Evolutionary conservation across 1,284 basidiomycete species (phyloP), one percentile per base, ranked within the genome.

Genomic region (Apiotrichum akiyoshidainum): DNA sequence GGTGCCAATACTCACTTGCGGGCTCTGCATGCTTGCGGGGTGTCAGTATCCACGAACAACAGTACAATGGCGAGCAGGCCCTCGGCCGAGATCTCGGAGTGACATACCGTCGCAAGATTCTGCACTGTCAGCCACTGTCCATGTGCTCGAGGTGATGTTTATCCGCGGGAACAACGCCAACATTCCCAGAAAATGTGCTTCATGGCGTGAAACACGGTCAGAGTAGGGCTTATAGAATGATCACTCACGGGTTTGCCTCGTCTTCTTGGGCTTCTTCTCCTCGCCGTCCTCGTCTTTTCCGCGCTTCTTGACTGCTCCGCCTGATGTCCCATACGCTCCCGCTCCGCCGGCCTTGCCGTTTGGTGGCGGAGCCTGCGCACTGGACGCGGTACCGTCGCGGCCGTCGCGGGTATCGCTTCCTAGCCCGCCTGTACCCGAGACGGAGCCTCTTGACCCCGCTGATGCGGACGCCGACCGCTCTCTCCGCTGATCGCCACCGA

Each of bases 31-130:
- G 73, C 74, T 76, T 52, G 1, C 17, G 19, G 48, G 26, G 33
- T 40, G 52, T 62, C 48, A 63, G 61, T 33, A 48, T 34, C 3
- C 26, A 31, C 26, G 26, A 31, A 31, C 26, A 31, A 31, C 26
- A n/a, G 26, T 4, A 31, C 26, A 31, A 7, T 7, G 26, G 7
- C 7, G 26, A 31, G 26, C 26, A 31, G 26, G 26, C 26, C 26
- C 26, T 31, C 26, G 26, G 26, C 26, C 47, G n/a, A 13, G 14
- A 7, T 19, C 13, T 37, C 5, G 11, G 8, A n/a, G 55, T 19
- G 14, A 68, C 74, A 59, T 61, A 76, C 74, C 70, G 60, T 76
- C 74, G 52, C 74, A 76, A 39, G 68, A 65, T 64, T 73, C 69
- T 76, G 61, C 50, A 39, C 33, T 11, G 35, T 50, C 48, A 50